phyloP scores from a whole-genome alignment of 2,329 filamentous ascomycete species.

The Diaporthe caulivora region DNA sequence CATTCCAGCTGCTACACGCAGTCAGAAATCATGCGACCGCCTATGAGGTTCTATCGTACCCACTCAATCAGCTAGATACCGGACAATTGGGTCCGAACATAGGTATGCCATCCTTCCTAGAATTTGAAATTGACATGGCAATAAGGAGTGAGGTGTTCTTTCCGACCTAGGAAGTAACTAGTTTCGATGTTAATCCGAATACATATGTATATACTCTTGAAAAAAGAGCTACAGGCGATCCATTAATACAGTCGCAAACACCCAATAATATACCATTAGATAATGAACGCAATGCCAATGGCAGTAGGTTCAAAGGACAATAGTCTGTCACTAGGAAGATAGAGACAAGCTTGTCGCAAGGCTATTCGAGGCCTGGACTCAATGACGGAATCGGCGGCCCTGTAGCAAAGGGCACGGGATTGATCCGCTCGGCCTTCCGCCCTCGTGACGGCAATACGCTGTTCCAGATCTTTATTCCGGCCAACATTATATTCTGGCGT shows the following conservation, averaged over 20 bases:
- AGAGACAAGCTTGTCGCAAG: too few relatives aligned
- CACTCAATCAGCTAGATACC: neutral
- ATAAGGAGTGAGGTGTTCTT: neutral
- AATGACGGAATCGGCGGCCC: slow-evolving; percentile 85
- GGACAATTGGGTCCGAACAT: neutral
- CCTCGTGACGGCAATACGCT: slow-evolving; percentile 91
- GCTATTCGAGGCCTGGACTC: too few relatives aligned
- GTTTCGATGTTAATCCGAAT: neutral
- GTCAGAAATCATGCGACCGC: neutral
- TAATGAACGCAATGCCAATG: too few relatives aligned
- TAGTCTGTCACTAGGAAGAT: too few relatives aligned
- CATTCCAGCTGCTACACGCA: neutral
- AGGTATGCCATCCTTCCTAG: too few relatives aligned
- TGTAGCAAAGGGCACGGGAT: slow-evolving; percentile 80
- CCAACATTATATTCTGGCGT: slow-evolving; percentile 85
- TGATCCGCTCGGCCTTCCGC: slow-evolving; percentile 89
- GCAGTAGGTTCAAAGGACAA: too few relatives aligned
- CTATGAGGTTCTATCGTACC: neutral
- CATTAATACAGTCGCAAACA: too few relatives aligned
- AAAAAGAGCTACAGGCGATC: too few relatives aligned
- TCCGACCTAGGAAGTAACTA: neutral
- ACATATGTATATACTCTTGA: too few relatives aligned
- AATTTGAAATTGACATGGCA: neutral
- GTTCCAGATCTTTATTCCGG: slow-evolving; percentile 88
- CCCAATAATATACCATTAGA: too few relatives aligned